These are phyloP conservation scores for Rossbeevera mucosa DNA, from an alignment of 768 basidiomycete species.

Conservation along the genomic window DNA sequence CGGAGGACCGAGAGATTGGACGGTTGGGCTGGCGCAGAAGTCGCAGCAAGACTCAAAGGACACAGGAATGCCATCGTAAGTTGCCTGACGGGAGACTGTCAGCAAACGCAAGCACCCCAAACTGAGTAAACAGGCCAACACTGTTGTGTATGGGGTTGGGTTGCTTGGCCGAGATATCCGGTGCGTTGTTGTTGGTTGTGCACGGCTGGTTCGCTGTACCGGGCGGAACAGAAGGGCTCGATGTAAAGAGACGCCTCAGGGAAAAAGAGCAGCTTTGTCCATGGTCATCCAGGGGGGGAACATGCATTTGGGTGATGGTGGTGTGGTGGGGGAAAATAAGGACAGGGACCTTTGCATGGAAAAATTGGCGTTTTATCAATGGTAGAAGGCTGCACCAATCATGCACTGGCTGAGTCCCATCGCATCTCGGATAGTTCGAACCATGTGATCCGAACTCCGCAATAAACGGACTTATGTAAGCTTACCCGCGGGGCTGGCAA, in stretches of 20 bases:
- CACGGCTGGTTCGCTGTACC: background rate
- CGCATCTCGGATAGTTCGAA: conserved; percentile 14
- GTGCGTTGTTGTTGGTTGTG: background rate
- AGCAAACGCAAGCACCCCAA: background rate
- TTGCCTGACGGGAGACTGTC: conserved; percentile 5
- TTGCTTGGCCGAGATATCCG: conserved; percentile 7
- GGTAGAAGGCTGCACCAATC: conserved; percentile 9
- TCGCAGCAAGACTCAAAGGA: conserved; percentile 42
- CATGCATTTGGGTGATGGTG: conserved; percentile 16
- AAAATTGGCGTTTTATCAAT: conserved; percentile 31
- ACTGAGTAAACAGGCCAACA: conserved; percentile 6
- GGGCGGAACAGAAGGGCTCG: background rate
- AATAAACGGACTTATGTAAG: conserved; percentile 26
- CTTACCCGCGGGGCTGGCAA: background rate
- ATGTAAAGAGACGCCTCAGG: conserved; percentile 18
- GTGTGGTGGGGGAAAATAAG: conserved; percentile 4
- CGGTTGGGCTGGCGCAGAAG: conserved; percentile 33
- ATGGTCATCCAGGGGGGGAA: conserved; percentile 24
- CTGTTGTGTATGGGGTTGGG: background rate
- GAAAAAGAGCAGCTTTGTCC: conserved; percentile 17
- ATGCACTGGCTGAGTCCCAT: background rate
- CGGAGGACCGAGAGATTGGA: conserved; percentile 29
- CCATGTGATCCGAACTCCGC: conserved; percentile 29
- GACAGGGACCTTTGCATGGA: conserved; percentile 12
- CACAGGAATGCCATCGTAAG: conserved; percentile 19